These are phyloP conservation scores for Ziziphus jujuba DNA, from an alignment of 306 rosid species.

Conservation along the genomic window DNA sequence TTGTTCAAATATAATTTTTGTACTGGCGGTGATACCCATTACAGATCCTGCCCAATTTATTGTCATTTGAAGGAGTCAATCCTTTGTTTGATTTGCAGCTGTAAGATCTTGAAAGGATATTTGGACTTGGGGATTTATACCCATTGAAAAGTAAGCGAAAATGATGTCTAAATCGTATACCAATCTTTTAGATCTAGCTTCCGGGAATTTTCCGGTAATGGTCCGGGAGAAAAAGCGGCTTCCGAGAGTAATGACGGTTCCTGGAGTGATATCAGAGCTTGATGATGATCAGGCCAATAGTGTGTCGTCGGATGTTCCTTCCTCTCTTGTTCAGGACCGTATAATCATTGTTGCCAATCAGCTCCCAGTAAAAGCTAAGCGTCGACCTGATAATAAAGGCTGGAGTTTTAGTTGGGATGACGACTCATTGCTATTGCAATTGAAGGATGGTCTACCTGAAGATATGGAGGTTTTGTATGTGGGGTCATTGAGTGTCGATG, in stretches of 20 bases:
- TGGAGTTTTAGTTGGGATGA: constrained; percentile 71
- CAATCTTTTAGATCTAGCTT: constrained; percentile 61
- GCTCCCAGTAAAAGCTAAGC: constrained; percentile 56
- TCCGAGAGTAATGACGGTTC: constrained; percentile 57
- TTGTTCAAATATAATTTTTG: constrained; percentile 3
- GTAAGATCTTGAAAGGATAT: constrained; percentile 24
- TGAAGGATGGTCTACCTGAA: constrained; percentile 59
- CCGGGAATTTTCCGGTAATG: constrained; percentile 59
- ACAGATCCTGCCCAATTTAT: constrained; percentile 37
- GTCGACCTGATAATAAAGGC: constrained; percentile 53
- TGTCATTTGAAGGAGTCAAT: constrained; percentile 27
- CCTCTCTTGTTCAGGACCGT: constrained; percentile 49
- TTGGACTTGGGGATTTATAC: constrained; percentile 26
- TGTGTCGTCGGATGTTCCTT: constrained; percentile 57
- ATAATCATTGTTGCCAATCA: constrained; percentile 60
- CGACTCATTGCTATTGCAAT: constrained; percentile 54
- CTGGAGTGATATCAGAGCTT: constrained; percentile 61
- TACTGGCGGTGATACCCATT: constrained; percentile 4
- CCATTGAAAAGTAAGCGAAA: constrained; percentile 16
- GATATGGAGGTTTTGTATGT: constrained; percentile 69
- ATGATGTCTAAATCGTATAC: constrained; percentile 68
- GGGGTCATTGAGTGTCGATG: constrained; percentile 56
- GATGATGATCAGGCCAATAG: constrained; percentile 63
- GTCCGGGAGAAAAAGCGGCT: constrained; percentile 55
- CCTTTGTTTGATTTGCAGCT: constrained; percentile 22